Evolutionary conservation across 2,329 filamentous ascomycete genomes (phyloP).

Genomic region (Bipolaris gigantea): DNA sequence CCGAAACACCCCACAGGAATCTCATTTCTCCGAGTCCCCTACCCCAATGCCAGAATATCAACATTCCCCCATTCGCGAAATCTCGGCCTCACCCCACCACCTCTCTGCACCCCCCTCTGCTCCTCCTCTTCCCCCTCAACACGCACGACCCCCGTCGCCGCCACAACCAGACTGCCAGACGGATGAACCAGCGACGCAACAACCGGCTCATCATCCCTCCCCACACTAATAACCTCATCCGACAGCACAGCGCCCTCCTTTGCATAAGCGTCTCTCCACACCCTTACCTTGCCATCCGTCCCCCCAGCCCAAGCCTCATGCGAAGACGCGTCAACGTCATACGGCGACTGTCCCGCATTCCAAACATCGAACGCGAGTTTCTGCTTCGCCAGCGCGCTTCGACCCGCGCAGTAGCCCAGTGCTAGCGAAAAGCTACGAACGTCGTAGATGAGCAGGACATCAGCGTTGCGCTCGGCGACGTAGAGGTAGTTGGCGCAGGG

Average conservation of each 20-base stretch:
- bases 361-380: constrained; percentile 59
- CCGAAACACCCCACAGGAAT: no score
- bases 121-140: not conserved
- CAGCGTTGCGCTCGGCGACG: constrained; percentile 59
- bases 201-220: constrained; percentile 19
- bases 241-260: constrained; percentile 43
- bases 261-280: constrained; percentile 40
- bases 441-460: constrained; percentile 61
- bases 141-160: constrained; percentile 25
- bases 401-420: constrained; percentile 53
- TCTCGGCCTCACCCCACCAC: constrained; percentile 14
- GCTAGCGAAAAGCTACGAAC: constrained; percentile 57
- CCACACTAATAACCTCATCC: constrained; percentile 33
- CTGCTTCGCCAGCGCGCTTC: constrained; percentile 55
- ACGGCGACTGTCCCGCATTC: constrained; percentile 29
- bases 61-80: constrained; percentile 29
- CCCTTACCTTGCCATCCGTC: constrained; percentile 56
- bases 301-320: constrained; percentile 64
- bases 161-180: constrained; percentile 25
- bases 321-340: constrained; percentile 21
- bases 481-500: constrained; percentile 61
- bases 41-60: constrained; percentile 29
- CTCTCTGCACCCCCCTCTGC: constrained; percentile 5
- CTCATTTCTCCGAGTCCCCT: not conserved
- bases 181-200: constrained; percentile 31